Conservation (phyloP, 2,329 filamentous ascomycete species). For the Ilyonectria destructans region DNA sequence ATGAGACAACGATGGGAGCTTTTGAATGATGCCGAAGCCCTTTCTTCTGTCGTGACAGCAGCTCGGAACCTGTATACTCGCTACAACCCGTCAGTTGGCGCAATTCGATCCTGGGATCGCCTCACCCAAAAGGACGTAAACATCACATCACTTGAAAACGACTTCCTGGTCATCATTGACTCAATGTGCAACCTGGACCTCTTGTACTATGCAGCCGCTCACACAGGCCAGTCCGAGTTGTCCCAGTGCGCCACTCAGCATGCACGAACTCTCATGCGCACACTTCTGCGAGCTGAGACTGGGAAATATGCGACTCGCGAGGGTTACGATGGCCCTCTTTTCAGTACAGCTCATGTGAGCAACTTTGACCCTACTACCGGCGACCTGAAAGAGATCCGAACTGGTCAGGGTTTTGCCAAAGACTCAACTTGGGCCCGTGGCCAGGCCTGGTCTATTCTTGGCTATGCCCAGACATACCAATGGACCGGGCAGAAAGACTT, state of each 20-base stretch:
- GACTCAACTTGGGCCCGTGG: slow-evolving; percentile 67
- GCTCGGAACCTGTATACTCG: slow-evolving; percentile 61
- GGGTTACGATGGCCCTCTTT: slow-evolving; percentile 41
- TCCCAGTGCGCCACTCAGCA: slow-evolving; percentile 55
- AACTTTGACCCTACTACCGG: slow-evolving; percentile 65
- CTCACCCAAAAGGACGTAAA: slow-evolving; percentile 50
- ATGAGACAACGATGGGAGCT: slow-evolving; percentile 66
- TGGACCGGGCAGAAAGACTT: slow-evolving; percentile 65
- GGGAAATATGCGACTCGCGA: slow-evolving; percentile 21
- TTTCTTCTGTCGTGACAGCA: slow-evolving; percentile 60
- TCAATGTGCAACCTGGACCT: slow-evolving; percentile 60
- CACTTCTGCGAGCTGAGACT: slow-evolving; percentile 59
- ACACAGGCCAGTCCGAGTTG: slow-evolving; percentile 49
- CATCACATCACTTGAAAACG: slow-evolving; percentile 51
- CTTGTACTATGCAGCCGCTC: slow-evolving; percentile 55
- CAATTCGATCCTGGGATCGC: slow-evolving; percentile 66
- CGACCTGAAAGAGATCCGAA: slow-evolving; percentile 60
- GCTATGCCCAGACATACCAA: slow-evolving; percentile 65
- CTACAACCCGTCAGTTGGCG: slow-evolving; percentile 60
- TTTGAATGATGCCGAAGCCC: slow-evolving; percentile 55
- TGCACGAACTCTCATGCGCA: slow-evolving; percentile 58
- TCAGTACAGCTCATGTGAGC: slow-evolving; percentile 63
- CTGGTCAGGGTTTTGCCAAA: slow-evolving; percentile 64
- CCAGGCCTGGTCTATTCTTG: slow-evolving; percentile 68
- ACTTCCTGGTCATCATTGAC: slow-evolving; percentile 62